A percentile compares a stretch with the other conserved stretches of the same genome.
Evolutionary conservation across 371 early-diverging fungal genomes (phyloP).

Genomic region (Rhizomucor miehei): DNA sequence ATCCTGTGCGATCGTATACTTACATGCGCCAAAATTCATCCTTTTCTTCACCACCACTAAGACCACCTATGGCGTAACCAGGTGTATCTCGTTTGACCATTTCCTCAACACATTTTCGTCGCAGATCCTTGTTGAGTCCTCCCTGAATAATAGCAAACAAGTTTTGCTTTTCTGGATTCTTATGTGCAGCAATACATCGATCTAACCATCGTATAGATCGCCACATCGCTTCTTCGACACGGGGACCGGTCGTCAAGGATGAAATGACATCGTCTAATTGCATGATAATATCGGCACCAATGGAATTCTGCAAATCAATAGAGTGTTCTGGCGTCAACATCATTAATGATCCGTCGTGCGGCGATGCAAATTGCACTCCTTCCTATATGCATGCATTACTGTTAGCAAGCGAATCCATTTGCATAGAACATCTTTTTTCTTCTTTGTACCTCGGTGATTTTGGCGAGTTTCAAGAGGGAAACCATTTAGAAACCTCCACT

Average conservation of each 20-base stretch:
- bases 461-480: slow-evolving; percentile 78
- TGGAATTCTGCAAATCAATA: slow-evolving; percentile 89
- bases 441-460: slow-evolving; percentile 70
- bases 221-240: slow-evolving; percentile 93
- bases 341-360: slow-evolving; percentile 79
- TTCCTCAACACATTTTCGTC: slow-evolving; percentile 79
- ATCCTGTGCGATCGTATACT: slow-evolving; percentile 8
- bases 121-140: slow-evolving; percentile 75
- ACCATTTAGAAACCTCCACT: slow-evolving; percentile 98
- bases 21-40: slow-evolving; percentile 86
- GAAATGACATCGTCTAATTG: slow-evolving; percentile 97
- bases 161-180: slow-evolving; percentile 75
- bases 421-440: not conserved
- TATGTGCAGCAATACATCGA: slow-evolving; percentile 84
- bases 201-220: slow-evolving; percentile 95
- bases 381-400: slow-evolving; percentile 34
- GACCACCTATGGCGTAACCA: slow-evolving; percentile 95
- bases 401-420: not conserved
- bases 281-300: slow-evolving; percentile 98
- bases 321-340: slow-evolving; percentile 96
- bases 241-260: slow-evolving; percentile 76
- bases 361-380: slow-evolving; percentile 89
- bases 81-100: slow-evolving; percentile 88
- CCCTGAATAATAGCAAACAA: slow-evolving; percentile 97
- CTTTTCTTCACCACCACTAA: slow-evolving; percentile 96